Base-by-base conservation (phyloP, 257 asterid species). In the Oldenlandia corymbosa region DNA sequence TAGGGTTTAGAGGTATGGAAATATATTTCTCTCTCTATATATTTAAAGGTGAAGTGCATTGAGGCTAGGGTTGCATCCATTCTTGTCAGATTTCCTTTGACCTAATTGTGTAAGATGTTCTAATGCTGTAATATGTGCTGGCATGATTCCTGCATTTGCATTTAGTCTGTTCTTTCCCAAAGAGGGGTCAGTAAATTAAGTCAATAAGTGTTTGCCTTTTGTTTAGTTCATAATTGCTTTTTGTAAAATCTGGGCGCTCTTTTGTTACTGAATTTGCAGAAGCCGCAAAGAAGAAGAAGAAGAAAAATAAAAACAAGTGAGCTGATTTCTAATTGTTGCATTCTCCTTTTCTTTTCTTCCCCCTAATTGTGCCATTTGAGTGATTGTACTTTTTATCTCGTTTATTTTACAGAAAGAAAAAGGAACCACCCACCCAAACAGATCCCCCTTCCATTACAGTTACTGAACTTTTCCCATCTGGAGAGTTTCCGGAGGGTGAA, bases 401-500 rank as follows among this genome's bases (percentile, higher is more conserved):
- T 42, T 11, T 32, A n/a, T n/a, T 64, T 67, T 16, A 8, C 81
- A 93, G 99, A 95, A 87, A 83, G 84, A 93, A 93, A 60, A 90
- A 87, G 67, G 95, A 83, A 73, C 77, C 83, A 14, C 74, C 65
- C 24, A 83, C 82, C 82, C 96, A 93, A 75, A 89, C 97, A 48
- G 97, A 85, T 75, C 95, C 94, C 2, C 97, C 99, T 50, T 72
- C 99, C 18, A 81, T 93, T 73, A 94, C 97, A 62, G 90, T 90
- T 16, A 73, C 46, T 28, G 90, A 90, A 65, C 95, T 93, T 66
- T 90, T 87, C 73, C 76, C 96, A 24, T 81, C 92, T 59, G 97
- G 92, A 66, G 99, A 90, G 71, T 93, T 85, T 70, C 99, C 97
- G 1, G 95, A 93, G 94, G 97, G 99, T 78, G 99, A 93, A 87